Percentiles rank a stretch among this genome's conserved stretches.
phyloP scores from a whole-genome alignment of 228 moss, liverwort and hornwort species.

The Sphagnum magellanicum region DNA sequence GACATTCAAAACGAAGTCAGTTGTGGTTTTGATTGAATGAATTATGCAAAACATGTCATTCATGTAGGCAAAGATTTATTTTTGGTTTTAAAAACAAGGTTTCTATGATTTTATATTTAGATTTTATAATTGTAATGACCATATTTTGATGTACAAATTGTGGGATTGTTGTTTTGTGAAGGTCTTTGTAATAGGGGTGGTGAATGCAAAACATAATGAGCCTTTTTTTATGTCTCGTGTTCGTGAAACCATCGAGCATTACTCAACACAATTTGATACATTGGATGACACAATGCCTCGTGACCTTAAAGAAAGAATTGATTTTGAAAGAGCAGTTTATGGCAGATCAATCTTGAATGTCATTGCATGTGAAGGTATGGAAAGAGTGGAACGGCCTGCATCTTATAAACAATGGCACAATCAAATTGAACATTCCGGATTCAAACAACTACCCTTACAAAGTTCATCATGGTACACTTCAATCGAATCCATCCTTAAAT shows the following conservation, averaged over 20 bases:
- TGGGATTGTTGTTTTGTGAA: too few relatives aligned
- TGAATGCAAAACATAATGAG: constrained; percentile 66
- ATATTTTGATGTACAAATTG: too few relatives aligned
- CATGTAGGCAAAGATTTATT: too few relatives aligned
- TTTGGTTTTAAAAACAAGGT: too few relatives aligned
- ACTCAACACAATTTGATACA: constrained; percentile 48
- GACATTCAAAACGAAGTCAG: too few relatives aligned
- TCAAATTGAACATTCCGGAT: constrained; percentile 66
- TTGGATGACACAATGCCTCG: constrained; percentile 34
- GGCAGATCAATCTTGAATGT: constrained; percentile 75
- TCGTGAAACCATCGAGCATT: constrained; percentile 52
- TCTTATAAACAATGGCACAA: constrained; percentile 82
- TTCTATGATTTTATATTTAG: too few relatives aligned
- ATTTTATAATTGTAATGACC: too few relatives aligned
- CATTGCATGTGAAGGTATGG: constrained; percentile 78
- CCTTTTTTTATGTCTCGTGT: constrained; percentile 86
- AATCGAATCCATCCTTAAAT: constrained; percentile 15
- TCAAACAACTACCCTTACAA: constrained; percentile 42
- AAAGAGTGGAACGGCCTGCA: constrained; percentile 78
- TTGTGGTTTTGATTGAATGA: too few relatives aligned
- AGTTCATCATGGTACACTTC: constrained; percentile 3
- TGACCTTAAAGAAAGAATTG: constrained; percentile 35
- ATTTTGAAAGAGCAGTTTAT: constrained; percentile 45
- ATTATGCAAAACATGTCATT: too few relatives aligned
- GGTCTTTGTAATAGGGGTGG: constrained; percentile 65